Evolutionary conservation across 106 monocot species (phyloP).

Genomic region (Triglochin maritima): DNA sequence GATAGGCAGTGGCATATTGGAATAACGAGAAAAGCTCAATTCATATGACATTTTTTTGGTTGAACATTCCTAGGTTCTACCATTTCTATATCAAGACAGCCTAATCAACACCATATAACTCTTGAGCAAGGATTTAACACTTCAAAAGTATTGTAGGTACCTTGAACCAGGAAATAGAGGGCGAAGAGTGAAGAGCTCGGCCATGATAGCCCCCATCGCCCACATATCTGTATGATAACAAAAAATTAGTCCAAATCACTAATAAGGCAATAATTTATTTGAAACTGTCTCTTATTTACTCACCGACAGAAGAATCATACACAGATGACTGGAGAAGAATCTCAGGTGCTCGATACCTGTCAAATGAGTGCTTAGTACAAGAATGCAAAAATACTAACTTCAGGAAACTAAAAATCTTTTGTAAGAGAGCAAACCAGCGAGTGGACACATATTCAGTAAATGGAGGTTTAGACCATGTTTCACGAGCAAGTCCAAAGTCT

Average conservation of each 20-base stretch:
- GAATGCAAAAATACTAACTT: too few species aligned
- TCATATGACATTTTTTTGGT: too few species aligned
- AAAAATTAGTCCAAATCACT: neutral
- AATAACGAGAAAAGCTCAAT: too few species aligned
- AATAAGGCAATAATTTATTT: too few species aligned
- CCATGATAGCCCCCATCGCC: constrained; percentile 99
- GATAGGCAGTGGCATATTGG: too few species aligned
- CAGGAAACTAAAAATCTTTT: too few species aligned
- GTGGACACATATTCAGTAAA: constrained; percentile 98
- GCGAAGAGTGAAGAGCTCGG: constrained; percentile 79
- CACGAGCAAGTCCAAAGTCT: constrained; percentile 98
- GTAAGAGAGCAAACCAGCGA: constrained; percentile 38
- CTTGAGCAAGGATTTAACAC: too few species aligned
- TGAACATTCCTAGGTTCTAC: too few species aligned
- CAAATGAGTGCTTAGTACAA: too few species aligned
- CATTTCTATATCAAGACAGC: too few species aligned
- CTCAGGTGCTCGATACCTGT: constrained; percentile 58
- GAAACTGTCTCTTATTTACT: constrained; percentile 10
- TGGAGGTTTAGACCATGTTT: constrained; percentile 63
- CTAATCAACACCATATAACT: too few species aligned
- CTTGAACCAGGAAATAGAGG: constrained; percentile 98
- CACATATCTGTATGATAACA: constrained; percentile 61
- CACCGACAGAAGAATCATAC: constrained; percentile 63
- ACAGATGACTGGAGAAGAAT: constrained; percentile 38
- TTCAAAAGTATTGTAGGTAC: constrained; percentile 14